Evolutionary conservation across 495 filamentous ascomycete species (phyloP).

Genomic region (Cairneyella variabilis): DNA sequence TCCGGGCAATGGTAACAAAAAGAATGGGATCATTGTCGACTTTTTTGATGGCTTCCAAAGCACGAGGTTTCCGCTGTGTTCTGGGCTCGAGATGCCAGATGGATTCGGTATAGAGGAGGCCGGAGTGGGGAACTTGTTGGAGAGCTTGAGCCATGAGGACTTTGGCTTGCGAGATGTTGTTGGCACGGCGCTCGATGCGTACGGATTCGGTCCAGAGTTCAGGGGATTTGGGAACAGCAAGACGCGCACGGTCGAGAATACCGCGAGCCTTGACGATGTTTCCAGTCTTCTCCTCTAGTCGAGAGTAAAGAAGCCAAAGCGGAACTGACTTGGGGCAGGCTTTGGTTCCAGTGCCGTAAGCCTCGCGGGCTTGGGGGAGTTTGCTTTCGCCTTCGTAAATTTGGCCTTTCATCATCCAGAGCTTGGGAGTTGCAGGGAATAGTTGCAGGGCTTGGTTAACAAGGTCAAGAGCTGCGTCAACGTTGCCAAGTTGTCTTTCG

Average conservation of each 20-base stretch:
- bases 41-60: constrained; percentile 92
- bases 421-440: constrained; percentile 83
- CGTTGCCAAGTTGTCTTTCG: constrained; percentile 77
- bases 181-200: constrained; percentile 84
- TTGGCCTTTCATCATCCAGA: constrained; percentile 99
- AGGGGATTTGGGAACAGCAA: constrained; percentile 77
- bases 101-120: constrained; percentile 85
- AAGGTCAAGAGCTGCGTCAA: constrained; percentile 76
- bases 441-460: constrained; percentile 81
- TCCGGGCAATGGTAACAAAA: constrained; percentile 57
- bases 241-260: constrained; percentile 83
- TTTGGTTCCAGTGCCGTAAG: constrained; percentile 83
- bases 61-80: constrained; percentile 84
- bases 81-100: constrained; percentile 92
- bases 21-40: constrained; percentile 87
- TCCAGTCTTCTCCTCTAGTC: constrained; percentile 82
- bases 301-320: constrained; percentile 82
- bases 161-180: constrained; percentile 79
- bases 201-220: constrained; percentile 91
- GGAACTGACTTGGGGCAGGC: constrained; percentile 79
- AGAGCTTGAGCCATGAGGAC: constrained; percentile 87
- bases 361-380: constrained; percentile 81
- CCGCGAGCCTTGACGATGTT: constrained; percentile 86
- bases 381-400: constrained; percentile 81
- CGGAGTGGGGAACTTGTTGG: constrained; percentile 86